These are phyloP conservation scores for Pseudomassariella vexata DNA, from an alignment of 2,329 filamentous ascomycete species.

Conservation along the genomic window DNA sequence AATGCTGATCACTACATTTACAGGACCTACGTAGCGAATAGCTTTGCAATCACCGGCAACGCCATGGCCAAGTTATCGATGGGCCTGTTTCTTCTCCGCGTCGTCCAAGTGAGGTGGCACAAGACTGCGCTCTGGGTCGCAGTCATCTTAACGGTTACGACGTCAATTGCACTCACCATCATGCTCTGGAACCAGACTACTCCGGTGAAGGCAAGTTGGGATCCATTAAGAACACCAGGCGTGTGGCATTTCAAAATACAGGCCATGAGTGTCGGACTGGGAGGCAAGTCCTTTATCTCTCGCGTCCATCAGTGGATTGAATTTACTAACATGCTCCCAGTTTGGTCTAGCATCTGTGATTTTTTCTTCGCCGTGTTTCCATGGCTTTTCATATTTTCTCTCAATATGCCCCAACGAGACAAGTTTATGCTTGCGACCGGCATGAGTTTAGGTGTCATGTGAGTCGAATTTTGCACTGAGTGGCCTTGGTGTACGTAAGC, in stretches of 20 bases:
- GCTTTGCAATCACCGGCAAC: slow-evolving; percentile 29
- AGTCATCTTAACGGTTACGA: slow-evolving; percentile 23
- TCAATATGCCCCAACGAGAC: slow-evolving; percentile 20
- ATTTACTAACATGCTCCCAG: slow-evolving; percentile 14
- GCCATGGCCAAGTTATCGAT: slow-evolving; percentile 32
- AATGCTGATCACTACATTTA: too few species aligned
- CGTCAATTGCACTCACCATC: slow-evolving; percentile 24
- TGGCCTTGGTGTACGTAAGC: not conserved
- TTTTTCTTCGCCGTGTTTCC: slow-evolving; percentile 21
- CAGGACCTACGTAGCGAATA: slow-evolving; percentile 31
- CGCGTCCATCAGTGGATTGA: slow-evolving; percentile 14
- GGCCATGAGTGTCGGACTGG: slow-evolving; percentile 29
- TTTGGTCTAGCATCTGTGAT: slow-evolving; percentile 28
- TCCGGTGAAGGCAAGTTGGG: slow-evolving; percentile 28
- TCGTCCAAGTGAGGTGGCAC: slow-evolving; percentile 28
- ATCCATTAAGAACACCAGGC: slow-evolving; percentile 27
- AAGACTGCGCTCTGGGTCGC: slow-evolving; percentile 27
- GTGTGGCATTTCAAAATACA: slow-evolving; percentile 29
- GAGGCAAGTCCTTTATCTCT: slow-evolving; percentile 25
- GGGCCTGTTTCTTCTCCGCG: slow-evolving; percentile 31
- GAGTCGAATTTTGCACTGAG: slow-evolving; percentile 10
- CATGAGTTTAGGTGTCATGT: slow-evolving; percentile 23
- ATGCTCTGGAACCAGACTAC: slow-evolving; percentile 34
- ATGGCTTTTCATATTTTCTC: slow-evolving; percentile 20
- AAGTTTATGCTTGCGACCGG: slow-evolving; percentile 20